A percentile compares a stretch with the other conserved stretches of the same genome.
Evolutionary conservation across 2,329 filamentous ascomycete species (phyloP).

Genomic region (Tolypocladium paradoxum): DNA sequence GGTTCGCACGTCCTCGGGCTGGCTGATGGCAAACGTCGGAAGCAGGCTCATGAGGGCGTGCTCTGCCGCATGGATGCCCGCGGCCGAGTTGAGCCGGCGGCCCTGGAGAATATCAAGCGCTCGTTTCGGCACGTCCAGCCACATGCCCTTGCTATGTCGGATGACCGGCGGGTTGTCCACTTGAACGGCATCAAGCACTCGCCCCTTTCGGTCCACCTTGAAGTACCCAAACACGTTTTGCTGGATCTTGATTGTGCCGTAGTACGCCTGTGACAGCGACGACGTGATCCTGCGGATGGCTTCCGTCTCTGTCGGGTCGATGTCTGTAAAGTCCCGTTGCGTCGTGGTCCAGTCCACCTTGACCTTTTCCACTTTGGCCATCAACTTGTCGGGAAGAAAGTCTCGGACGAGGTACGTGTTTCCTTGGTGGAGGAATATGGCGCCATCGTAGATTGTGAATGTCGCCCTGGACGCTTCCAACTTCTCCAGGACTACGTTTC

Average conservation of each 20-base stretch:
- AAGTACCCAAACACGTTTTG: constrained; percentile 94
- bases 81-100: constrained; percentile 68
- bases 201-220: constrained; percentile 79
- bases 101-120: constrained; percentile 71
- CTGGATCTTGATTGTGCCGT: constrained; percentile 74
- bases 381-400: constrained; percentile 66
- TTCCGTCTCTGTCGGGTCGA: constrained; percentile 88
- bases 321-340: constrained; percentile 87
- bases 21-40: constrained; percentile 81
- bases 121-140: constrained; percentile 76
- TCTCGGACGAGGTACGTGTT: constrained; percentile 85
- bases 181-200: constrained; percentile 82
- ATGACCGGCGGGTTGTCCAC: constrained; percentile 91
- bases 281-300: constrained; percentile 61
- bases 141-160: constrained; percentile 79
- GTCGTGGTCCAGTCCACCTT: constrained; percentile 92
- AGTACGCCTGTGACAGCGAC: constrained; percentile 63
- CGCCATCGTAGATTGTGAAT: constrained; percentile 93
- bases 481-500: constrained; percentile 83
- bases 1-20: constrained; percentile 84
- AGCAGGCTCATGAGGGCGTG: constrained; percentile 81
- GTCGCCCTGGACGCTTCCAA: constrained; percentile 92
- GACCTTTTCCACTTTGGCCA: constrained; percentile 81
- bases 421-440: constrained; percentile 96
- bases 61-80: constrained; percentile 87